phyloP scores from a whole-genome alignment of 306 rosid species.

The Acacia crassicarpa region DNA sequence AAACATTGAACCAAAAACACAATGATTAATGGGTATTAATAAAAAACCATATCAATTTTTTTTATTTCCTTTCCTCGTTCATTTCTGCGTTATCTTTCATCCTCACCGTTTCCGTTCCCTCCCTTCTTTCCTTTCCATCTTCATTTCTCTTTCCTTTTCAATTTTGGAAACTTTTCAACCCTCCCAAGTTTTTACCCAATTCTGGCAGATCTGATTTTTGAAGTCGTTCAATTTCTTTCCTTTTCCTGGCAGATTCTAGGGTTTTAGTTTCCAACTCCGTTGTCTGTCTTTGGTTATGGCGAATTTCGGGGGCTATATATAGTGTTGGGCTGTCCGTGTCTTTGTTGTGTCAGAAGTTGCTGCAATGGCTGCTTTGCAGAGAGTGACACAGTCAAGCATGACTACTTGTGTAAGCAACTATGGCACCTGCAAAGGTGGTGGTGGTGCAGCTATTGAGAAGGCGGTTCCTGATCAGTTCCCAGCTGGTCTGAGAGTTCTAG shows the following conservation, averaged over 20 bases:
- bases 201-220: not conserved
- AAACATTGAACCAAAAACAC: not conserved
- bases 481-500: slow-evolving; percentile 54
- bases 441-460: not conserved
- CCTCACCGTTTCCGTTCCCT: slow-evolving; percentile 7
- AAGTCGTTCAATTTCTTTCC: not conserved
- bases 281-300: not conserved
- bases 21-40: not conserved
- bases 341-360: not conserved
- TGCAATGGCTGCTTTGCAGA: slow-evolving; percentile 55
- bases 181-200: not conserved
- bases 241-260: not conserved
- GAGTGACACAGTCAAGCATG: slow-evolving; percentile 47
- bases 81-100: slow-evolving; percentile 4
- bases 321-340: not conserved
- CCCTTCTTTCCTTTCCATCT: not conserved
- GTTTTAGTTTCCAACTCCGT: not conserved
- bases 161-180: not conserved
- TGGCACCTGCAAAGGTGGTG: slow-evolving; percentile 29
- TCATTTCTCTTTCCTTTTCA: not conserved
- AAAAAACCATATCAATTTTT: not conserved
- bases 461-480: slow-evolving; percentile 40
- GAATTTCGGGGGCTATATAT: not conserved
- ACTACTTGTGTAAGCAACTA: slow-evolving; percentile 31
- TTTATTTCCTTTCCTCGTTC: not conserved